Percentiles rank a stretch among this genome's conserved stretches.
phyloP scores from a whole-genome alignment of 371 early-diverging fungal genomes.

The Mortierella polycephala region DNA sequence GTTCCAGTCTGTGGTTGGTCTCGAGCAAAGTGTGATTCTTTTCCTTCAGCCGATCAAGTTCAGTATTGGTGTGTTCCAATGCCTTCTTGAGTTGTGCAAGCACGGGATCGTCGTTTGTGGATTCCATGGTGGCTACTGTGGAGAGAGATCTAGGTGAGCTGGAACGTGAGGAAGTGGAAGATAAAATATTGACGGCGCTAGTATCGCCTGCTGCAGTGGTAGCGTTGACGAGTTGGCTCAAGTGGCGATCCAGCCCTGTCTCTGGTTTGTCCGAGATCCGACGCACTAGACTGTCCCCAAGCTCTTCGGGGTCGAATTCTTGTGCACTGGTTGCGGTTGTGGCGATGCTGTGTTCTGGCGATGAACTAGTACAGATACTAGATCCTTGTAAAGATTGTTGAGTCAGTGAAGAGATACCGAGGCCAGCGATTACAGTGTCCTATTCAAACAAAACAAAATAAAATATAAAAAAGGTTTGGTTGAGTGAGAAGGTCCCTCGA shows the following conservation, averaged over 20 bases:
- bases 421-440: conserved; percentile 33
- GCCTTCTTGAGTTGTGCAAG: conserved; percentile 7
- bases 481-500: background rate
- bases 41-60: conserved; percentile 17
- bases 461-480: background rate
- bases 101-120: conserved; percentile 8
- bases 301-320: conserved; percentile 33
- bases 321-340: background rate
- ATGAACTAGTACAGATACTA: conserved; percentile 1
- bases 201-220: background rate
- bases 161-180: background rate
- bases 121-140: background rate
- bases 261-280: conserved; percentile 27
- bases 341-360: background rate
- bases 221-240: conserved; percentile 13
- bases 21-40: conserved; percentile 24
- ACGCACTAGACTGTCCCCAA: conserved; percentile 19
- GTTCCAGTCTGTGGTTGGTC: conserved; percentile 17
- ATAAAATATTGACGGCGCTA: background rate
- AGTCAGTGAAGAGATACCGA: conserved; percentile 25
- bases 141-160: background rate
- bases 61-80: conserved; percentile 2
- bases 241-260: conserved; percentile 22
- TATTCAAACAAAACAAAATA: conserved; percentile 6
- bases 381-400: conserved; percentile 5